A percentile compares a stretch with the other conserved stretches of the same genome.
phyloP scores from a whole-genome alignment of 768 basidiomycete genomes.

The Chalciporus piperatus region DNA sequence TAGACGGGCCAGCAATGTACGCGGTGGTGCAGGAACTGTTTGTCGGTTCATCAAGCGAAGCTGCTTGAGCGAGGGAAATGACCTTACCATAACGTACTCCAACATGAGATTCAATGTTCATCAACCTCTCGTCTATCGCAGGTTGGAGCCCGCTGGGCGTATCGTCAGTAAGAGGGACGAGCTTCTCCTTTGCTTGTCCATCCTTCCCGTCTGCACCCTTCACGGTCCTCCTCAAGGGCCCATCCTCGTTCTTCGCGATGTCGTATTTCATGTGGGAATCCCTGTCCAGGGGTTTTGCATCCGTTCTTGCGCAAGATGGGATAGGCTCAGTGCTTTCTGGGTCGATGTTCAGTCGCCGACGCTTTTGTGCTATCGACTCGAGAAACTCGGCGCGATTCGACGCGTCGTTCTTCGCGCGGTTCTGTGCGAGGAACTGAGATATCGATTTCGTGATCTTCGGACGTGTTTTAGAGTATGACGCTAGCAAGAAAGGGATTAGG shows the following conservation, averaged over 20 bases:
- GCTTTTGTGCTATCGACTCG: constrained; percentile 54
- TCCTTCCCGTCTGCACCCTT: constrained; percentile 27
- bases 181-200: constrained; percentile 7
- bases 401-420: constrained; percentile 67
- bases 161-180: constrained; percentile 22
- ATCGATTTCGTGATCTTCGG: constrained; percentile 66
- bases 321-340: constrained; percentile 31
- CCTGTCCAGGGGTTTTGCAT: constrained; percentile 67
- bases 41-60: constrained; percentile 6
- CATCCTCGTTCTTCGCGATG: constrained; percentile 81
- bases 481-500: constrained; percentile 5
- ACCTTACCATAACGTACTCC: constrained; percentile 69
- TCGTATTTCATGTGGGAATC: constrained; percentile 85
- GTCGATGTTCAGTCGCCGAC: constrained; percentile 39
- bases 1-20: constrained; percentile 59
- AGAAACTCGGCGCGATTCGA: constrained; percentile 80
- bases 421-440: constrained; percentile 67
- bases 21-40: constrained; percentile 69
- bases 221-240: constrained; percentile 64
- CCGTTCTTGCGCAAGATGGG: constrained; percentile 69
- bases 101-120: constrained; percentile 68
- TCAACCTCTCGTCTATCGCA: constrained; percentile 60
- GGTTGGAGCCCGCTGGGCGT: constrained; percentile 48
- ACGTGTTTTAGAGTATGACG: constrained; percentile 7
- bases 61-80: not conserved